phyloP scores from a whole-genome alignment of 768 basidiomycete species.

The Mycena maculata region DNA sequence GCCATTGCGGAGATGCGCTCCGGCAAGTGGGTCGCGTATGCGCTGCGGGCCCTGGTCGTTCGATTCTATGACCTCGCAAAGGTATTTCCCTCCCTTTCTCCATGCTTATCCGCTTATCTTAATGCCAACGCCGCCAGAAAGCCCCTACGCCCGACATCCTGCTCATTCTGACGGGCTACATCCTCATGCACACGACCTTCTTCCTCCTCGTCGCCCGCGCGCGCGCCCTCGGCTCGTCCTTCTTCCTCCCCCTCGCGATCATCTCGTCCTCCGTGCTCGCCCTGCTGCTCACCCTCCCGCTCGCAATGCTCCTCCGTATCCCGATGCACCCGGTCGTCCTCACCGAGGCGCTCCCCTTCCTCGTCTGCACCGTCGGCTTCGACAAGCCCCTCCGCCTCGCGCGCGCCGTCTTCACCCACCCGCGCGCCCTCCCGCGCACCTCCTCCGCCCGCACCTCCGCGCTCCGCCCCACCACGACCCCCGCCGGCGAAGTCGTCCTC shows the following conservation, averaged over 20 bases:
- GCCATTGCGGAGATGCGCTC: constrained; percentile 81
- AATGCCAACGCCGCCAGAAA: too few relatives aligned
- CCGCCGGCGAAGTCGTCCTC: constrained; percentile 87
- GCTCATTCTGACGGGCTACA: constrained; percentile 91
- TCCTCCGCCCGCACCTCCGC: constrained; percentile 24
- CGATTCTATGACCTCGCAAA: constrained; percentile 91
- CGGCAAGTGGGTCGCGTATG: constrained; percentile 91
- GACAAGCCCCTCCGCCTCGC: constrained; percentile 96
- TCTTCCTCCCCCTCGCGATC: constrained; percentile 73
- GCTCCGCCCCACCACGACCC: constrained; percentile 46
- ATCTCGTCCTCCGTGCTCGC: constrained; percentile 85
- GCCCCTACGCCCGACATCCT: constrained; percentile 97
- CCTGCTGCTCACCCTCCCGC: constrained; percentile 86
- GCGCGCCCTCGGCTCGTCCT: constrained; percentile 81
- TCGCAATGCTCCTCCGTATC: constrained; percentile 78
- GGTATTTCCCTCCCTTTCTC: too few relatives aligned
- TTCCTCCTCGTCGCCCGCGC: constrained; percentile 91
- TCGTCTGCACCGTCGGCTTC: constrained; percentile 97
- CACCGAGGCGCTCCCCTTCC: constrained; percentile 96
- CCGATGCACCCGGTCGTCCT: constrained; percentile 93
- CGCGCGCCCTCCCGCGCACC: constrained; percentile 40
- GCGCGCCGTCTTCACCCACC: constrained; percentile 81
- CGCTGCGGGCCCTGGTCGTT: constrained; percentile 75
- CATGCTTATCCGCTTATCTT: too few relatives aligned
- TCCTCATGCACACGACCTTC: constrained; percentile 97